A percentile compares a stretch with the other conserved stretches of the same genome.
Evolutionary conservation across 352 stramenopile genomes (phyloP).

Genomic region (Phytophthora vignae): DNA sequence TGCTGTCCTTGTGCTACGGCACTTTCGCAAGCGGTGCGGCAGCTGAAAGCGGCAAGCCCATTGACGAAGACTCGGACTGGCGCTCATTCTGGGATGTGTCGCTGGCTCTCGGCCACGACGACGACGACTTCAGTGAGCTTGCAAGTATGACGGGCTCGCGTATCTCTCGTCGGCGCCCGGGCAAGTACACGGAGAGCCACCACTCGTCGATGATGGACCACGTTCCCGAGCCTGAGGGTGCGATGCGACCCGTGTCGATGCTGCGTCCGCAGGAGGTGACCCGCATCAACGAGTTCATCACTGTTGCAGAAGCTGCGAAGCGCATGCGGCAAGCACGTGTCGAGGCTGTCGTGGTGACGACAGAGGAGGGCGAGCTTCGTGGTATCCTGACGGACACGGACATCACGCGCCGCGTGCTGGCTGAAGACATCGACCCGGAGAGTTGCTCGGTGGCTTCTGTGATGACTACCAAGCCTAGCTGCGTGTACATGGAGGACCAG

Average conservation of each 20-base stretch:
- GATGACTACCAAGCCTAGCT: constrained; percentile 88
- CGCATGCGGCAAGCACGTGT: constrained; percentile 84
- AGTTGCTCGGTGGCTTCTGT: constrained; percentile 81
- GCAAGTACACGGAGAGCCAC: constrained; percentile 49
- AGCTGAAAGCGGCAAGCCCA: constrained; percentile 45
- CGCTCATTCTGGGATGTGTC: constrained; percentile 91
- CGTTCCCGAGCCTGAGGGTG: constrained; percentile 66
- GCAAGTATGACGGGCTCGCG: constrained; percentile 68
- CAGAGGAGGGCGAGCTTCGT: constrained; percentile 79
- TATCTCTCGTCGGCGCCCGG: constrained; percentile 46
- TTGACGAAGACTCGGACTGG: constrained; percentile 78
- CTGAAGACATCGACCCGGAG: constrained; percentile 83
- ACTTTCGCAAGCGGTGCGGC: constrained; percentile 80
- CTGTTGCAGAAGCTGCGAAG: constrained; percentile 82
- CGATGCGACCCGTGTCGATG: constrained; percentile 81
- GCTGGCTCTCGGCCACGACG: constrained; percentile 74
- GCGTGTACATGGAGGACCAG: constrained; percentile 81
- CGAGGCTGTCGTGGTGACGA: constrained; percentile 89
- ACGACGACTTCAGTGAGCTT: constrained; percentile 81
- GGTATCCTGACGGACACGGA: constrained; percentile 91
- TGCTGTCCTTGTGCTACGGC: constrained; percentile 90
- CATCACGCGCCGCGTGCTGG: constrained; percentile 84
- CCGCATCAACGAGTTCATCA: constrained; percentile 89
- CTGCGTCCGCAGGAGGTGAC: constrained; percentile 82
- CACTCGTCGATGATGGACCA: constrained; percentile 57